A percentile compares a stretch with the other conserved stretches of the same genome.
These are phyloP conservation scores for Kodamaea fungicola DNA, from an alignment of 1,139 yeast species.

Conservation along the genomic window DNA sequence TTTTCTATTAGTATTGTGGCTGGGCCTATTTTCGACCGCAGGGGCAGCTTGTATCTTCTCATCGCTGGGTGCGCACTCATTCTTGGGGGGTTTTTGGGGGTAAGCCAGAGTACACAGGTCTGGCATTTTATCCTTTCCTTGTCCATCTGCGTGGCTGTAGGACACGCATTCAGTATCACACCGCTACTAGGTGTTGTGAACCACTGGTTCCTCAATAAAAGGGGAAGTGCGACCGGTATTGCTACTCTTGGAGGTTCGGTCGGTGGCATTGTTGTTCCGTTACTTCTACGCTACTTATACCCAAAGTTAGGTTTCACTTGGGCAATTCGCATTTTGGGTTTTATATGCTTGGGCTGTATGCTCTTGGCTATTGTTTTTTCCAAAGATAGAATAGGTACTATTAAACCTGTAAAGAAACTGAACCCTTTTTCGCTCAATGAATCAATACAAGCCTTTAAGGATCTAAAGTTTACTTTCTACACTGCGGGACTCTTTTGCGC, in stretches of 20 bases:
- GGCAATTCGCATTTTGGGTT: slow-evolving; percentile 35
- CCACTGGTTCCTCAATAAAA: slow-evolving; percentile 34
- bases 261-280: slow-evolving; percentile 36
- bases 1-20: slow-evolving; percentile 30
- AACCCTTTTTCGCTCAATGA: slow-evolving; percentile 1
- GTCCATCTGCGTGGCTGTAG: slow-evolving; percentile 32
- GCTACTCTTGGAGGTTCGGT: slow-evolving; percentile 41
- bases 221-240: slow-evolving; percentile 35
- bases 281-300: slow-evolving; percentile 30
- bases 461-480: slow-evolving; percentile 25
- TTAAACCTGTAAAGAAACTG: slow-evolving; percentile 1
- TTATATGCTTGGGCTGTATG: slow-evolving; percentile 31
- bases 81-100: slow-evolving; percentile 33
- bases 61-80: slow-evolving; percentile 24
- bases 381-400: slow-evolving; percentile 40
- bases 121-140: slow-evolving; percentile 36
- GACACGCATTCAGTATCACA: slow-evolving; percentile 33
- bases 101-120: slow-evolving; percentile 26
- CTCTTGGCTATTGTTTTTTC: slow-evolving; percentile 28
- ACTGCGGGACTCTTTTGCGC: slow-evolving; percentile 39
- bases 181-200: slow-evolving; percentile 37
- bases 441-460: slow-evolving; percentile 16
- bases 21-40: slow-evolving; percentile 36
- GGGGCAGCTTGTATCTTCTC: slow-evolving; percentile 29
- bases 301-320: slow-evolving; percentile 30